Percentiles rank a stretch among this genome's conserved stretches.
phyloP scores from a whole-genome alignment of 345 rosid genomes.

The Euphorbia tirucalli region DNA sequence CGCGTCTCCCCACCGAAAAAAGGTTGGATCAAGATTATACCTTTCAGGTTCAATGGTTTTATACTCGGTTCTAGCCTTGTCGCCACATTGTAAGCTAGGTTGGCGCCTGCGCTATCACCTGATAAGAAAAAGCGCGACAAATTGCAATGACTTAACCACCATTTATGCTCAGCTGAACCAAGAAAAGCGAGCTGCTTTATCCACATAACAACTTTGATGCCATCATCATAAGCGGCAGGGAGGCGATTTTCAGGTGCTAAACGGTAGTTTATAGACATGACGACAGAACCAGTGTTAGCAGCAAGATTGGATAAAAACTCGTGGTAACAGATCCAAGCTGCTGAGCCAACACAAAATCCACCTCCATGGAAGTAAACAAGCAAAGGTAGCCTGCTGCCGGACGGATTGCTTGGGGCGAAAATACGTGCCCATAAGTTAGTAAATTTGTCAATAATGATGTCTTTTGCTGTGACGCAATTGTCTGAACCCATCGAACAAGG shows the following conservation, averaged over 20 bases:
- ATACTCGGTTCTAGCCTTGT: constrained; percentile 13
- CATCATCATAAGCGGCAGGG: constrained; percentile 33
- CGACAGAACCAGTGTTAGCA: constrained; percentile 15
- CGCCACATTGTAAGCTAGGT: constrained; percentile 28
- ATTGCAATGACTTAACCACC: constrained; percentile 26
- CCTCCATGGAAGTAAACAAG: constrained; percentile 36
- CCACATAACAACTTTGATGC: constrained; percentile 20
- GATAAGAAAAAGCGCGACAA: constrained; percentile 18
- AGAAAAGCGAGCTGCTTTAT: constrained; percentile 14
- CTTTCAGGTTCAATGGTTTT: constrained; percentile 17
- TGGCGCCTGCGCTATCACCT: constrained; percentile 34
- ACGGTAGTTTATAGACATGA: constrained; percentile 21
- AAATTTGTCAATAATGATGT: constrained; percentile 12
- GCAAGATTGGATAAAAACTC: constrained; percentile 27
- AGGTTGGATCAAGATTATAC: constrained; percentile 30
- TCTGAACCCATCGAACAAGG: constrained; percentile 8
- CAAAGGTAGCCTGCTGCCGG: constrained; percentile 17
- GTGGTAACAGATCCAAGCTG: constrained; percentile 29
- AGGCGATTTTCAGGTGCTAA: constrained; percentile 33
- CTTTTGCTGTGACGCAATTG: constrained; percentile 19
- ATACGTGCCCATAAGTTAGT: constrained; percentile 28
- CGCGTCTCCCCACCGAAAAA: constrained; percentile 27
- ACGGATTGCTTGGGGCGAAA: constrained; percentile 10
- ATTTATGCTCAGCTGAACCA: constrained; percentile 31
- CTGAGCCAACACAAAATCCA: constrained; percentile 33